Conservation (phyloP, 257 asterid species). For the Jacaranda mimosifolia region DNA sequence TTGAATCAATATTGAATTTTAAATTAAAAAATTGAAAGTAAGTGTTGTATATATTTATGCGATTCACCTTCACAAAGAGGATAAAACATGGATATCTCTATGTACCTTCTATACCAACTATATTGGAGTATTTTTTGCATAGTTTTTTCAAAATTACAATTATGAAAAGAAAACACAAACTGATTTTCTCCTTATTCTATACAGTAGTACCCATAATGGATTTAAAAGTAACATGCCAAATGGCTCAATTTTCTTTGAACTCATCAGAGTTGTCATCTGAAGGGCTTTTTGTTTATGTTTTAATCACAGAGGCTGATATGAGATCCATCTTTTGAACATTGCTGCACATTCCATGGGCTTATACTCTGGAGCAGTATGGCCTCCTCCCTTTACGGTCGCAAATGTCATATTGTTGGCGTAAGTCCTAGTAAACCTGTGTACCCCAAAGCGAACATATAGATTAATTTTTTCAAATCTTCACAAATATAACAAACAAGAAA, state of each 20-base stretch:
- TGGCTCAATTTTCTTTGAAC: background rate
- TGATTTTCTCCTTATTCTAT: background rate
- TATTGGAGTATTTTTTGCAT: no score
- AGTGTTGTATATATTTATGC: no score
- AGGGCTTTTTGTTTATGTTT: background rate
- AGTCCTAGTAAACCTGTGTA: slow-evolving; percentile 40
- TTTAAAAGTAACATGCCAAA: background rate
- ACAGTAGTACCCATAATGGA: background rate
- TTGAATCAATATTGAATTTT: no score
- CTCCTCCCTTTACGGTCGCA: slow-evolving; percentile 61
- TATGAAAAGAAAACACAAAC: no score
- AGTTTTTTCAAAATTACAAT: no score
- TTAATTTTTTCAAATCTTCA: background rate
- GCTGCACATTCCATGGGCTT: slow-evolving; percentile 38
- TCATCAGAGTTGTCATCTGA: background rate
- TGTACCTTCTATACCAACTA: no score
- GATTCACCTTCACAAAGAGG: no score
- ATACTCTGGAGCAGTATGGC: slow-evolving; percentile 32
- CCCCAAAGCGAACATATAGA: background rate
- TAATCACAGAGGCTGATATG: slow-evolving; percentile 33
- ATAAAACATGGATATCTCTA: no score
- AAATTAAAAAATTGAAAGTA: no score
- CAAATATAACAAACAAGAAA: background rate
- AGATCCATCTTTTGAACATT: slow-evolving; percentile 61
- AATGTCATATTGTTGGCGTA: slow-evolving; percentile 56